These are phyloP conservation scores for Verticillium albo-atrum DNA, from an alignment of 2,329 filamentous ascomycete species.

Conservation along the genomic window DNA sequence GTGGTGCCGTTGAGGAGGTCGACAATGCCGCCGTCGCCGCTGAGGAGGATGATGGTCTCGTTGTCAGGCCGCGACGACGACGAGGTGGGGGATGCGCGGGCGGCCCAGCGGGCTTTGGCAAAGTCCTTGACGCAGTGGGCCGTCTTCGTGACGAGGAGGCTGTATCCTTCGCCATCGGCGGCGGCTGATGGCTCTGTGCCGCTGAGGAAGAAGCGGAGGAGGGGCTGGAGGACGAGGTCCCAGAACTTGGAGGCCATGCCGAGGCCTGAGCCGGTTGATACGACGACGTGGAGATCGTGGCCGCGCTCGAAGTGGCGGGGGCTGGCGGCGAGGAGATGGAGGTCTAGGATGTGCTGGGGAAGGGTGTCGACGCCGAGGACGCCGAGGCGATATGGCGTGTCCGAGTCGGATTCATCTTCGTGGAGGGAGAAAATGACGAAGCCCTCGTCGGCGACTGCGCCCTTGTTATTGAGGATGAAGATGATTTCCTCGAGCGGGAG, in stretches of 20 bases:
- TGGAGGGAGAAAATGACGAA: slow-evolving; percentile 32
- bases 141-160: slow-evolving; percentile 59
- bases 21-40: slow-evolving; percentile 81
- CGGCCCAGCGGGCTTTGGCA: slow-evolving; percentile 34
- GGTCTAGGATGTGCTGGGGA: slow-evolving; percentile 29
- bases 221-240: slow-evolving; percentile 46
- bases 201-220: slow-evolving; percentile 41
- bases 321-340: slow-evolving; percentile 28
- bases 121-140: slow-evolving; percentile 62
- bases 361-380: slow-evolving; percentile 25
- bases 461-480: slow-evolving; percentile 9
- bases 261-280: slow-evolving; percentile 64
- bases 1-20: slow-evolving; percentile 68
- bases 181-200: slow-evolving; percentile 15
- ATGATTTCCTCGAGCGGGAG: slow-evolving; percentile 18
- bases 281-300: slow-evolving; percentile 52
- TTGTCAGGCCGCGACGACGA: slow-evolving; percentile 2
- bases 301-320: slow-evolving; percentile 30
- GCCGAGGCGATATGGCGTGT: slow-evolving; percentile 21
- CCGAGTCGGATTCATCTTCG: slow-evolving; percentile 22
- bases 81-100: too few species aligned
- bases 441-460: not conserved
- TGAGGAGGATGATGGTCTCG: slow-evolving; percentile 70
- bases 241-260: slow-evolving; percentile 54
- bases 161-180: slow-evolving; percentile 31